Evolutionary conservation across 2,329 filamentous ascomycete species (phyloP).

Genomic region (Aspergillus latus): DNA sequence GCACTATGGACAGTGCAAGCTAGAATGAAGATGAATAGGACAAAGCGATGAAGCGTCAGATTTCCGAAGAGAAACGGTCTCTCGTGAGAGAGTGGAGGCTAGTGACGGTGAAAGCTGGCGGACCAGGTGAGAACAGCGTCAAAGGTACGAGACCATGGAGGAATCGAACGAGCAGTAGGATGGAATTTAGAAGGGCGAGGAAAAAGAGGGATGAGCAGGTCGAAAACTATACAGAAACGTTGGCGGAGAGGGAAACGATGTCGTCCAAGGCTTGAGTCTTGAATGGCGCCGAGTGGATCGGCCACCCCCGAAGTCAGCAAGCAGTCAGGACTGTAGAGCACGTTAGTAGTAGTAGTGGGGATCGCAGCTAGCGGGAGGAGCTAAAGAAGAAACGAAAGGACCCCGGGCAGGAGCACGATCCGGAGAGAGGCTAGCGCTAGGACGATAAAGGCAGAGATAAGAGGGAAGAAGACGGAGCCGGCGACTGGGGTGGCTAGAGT

Average conservation of each 20-base stretch:
- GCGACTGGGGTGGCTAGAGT: constrained; percentile 13
- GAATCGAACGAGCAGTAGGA: constrained; percentile 8
- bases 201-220: constrained; percentile 8
- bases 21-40: background rate
- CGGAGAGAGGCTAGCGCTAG: constrained; percentile 17
- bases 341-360: constrained; percentile 16
- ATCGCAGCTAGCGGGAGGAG: constrained; percentile 10
- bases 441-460: constrained; percentile 14
- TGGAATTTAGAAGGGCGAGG: constrained; percentile 4
- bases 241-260: constrained; percentile 4
- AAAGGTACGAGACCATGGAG: constrained; percentile 12
- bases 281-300: constrained; percentile 23
- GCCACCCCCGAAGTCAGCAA: constrained; percentile 23
- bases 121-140: background rate
- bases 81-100: background rate
- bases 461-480: constrained; percentile 17
- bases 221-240: constrained; percentile 9
- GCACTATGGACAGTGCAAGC: background rate
- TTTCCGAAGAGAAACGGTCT: background rate
- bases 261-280: constrained; percentile 8
- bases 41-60: background rate
- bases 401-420: constrained; percentile 17
- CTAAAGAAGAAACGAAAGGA: constrained; percentile 12
- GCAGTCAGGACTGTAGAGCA: constrained; percentile 12
- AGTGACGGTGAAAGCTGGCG: background rate